phyloP scores from a whole-genome alignment of 2,329 filamentous ascomycete species.

The Fusarium luffae region DNA sequence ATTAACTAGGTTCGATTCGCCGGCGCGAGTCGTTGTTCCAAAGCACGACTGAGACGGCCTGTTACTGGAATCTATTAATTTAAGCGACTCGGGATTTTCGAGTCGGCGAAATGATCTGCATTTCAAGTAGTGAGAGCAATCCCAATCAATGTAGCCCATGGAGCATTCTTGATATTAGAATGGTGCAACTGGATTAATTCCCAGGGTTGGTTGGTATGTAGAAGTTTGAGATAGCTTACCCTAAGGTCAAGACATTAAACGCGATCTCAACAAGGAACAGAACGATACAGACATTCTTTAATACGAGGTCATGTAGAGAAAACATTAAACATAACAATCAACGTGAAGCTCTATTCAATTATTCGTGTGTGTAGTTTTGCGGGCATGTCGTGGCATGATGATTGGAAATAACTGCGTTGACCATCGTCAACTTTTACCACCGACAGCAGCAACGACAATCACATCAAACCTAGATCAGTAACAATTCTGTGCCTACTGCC shows the following conservation, averaged over 20 bases:
- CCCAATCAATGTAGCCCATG: neutral
- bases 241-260: neutral
- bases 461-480: too few relatives aligned
- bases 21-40: too few relatives aligned
- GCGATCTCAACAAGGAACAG: neutral
- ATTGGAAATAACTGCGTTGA: accelerated
- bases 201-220: neutral
- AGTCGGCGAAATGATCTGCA: neutral
- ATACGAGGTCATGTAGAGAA: accelerated
- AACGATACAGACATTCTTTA: neutral
- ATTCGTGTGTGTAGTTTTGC: accelerated
- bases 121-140: accelerated
- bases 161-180: neutral
- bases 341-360: neutral
- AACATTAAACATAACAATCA: accelerated
- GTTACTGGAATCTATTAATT: neutral
- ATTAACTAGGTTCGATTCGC: neutral
- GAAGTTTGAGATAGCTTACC: neutral
- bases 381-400: too few relatives aligned
- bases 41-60: too few relatives aligned
- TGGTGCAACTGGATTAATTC: neutral
- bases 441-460: too few relatives aligned
- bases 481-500: accelerated
- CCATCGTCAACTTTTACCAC: too few relatives aligned
- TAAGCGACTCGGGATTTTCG: neutral